Evolutionary conservation across 805 yeast species (phyloP).

Genomic region (Millerozyma miso): DNA sequence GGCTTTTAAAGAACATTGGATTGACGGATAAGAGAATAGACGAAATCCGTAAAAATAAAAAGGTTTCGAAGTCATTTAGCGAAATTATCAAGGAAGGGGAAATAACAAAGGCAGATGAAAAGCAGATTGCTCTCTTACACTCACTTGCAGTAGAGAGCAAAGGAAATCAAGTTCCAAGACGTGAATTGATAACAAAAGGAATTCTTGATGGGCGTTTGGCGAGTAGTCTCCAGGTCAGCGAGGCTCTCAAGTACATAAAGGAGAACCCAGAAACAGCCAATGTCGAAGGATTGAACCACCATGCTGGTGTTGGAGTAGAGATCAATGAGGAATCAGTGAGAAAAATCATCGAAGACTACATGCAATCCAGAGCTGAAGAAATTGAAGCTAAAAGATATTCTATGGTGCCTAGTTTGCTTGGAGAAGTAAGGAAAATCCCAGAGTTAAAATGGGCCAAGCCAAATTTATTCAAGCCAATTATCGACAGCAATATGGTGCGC

Average conservation of each 20-base stretch:
- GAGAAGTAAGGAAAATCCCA: constrained; percentile 68
- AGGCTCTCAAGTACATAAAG: constrained; percentile 73
- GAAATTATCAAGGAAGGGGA: constrained; percentile 49
- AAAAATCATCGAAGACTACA: constrained; percentile 52
- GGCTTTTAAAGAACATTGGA: constrained; percentile 48
- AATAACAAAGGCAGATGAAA: constrained; percentile 46
- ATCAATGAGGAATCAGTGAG: constrained; percentile 65
- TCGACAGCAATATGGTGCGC: constrained; percentile 71
- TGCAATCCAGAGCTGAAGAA: constrained; percentile 54
- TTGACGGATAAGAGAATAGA: constrained; percentile 69
- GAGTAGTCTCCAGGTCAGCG: constrained; percentile 70
- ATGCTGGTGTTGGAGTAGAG: constrained; percentile 75
- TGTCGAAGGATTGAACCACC: constrained; percentile 50
- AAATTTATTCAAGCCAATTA: constrained; percentile 75
- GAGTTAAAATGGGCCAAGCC: constrained; percentile 92
- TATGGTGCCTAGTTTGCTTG: constrained; percentile 70
- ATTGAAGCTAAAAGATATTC: constrained; percentile 75
- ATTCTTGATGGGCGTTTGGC: constrained; percentile 62
- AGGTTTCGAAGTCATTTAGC: constrained; percentile 68
- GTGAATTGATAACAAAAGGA: constrained; percentile 53
- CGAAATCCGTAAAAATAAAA: constrained; percentile 81
- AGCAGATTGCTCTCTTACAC: constrained; percentile 64
- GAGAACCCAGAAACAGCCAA: constrained; percentile 42
- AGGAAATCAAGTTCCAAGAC: constrained; percentile 47
- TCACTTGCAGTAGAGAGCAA: constrained; percentile 71